phyloP scores from a whole-genome alignment of 345 rosid species.

The Lenwebbia sp. region DNA sequence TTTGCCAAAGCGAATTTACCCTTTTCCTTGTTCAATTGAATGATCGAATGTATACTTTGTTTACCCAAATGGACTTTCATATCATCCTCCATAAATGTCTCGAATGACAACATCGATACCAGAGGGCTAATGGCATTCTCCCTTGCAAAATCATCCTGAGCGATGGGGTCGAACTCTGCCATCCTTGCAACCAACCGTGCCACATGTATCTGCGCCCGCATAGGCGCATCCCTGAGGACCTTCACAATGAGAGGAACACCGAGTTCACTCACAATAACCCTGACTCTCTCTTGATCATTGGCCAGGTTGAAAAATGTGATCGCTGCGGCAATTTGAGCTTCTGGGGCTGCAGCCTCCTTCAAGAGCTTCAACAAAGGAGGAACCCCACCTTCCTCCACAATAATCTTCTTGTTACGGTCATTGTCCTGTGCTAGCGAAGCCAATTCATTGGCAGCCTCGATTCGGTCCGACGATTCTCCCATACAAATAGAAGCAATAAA shows the following conservation, averaged over 20 bases:
- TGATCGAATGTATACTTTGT: conserved; percentile 62
- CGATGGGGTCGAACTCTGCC: conserved; percentile 51
- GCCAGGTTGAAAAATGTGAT: conserved; percentile 31
- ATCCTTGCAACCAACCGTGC: conserved; percentile 65
- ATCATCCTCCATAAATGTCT: conserved; percentile 47
- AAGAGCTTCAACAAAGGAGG: conserved; percentile 54
- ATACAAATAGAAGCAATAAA: conserved; percentile 44
- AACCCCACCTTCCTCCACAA: conserved; percentile 81
- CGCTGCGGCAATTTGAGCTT: conserved; percentile 67
- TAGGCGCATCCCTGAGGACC: conserved; percentile 54
- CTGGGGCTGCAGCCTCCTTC: conserved; percentile 46
- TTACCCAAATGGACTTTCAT: conserved; percentile 23
- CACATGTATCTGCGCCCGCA: conserved; percentile 55
- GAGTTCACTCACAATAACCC: conserved; percentile 30
- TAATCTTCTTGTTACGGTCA: conserved; percentile 78
- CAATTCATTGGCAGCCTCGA: conserved; percentile 69
- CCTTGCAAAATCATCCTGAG: conserved; percentile 84
- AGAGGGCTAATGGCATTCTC: conserved; percentile 74
- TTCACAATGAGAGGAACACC: conserved; percentile 62
- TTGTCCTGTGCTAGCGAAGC: conserved; percentile 61
- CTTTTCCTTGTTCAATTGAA: conserved; percentile 63
- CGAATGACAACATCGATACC: conserved; percentile 61
- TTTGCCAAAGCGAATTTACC: conserved; percentile 14
- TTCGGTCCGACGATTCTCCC: conserved; percentile 44
- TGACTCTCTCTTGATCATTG: conserved; percentile 55